These are phyloP conservation scores for Ceriops decandra DNA, from an alignment of 345 rosid genomes.

Conservation along the genomic window DNA sequence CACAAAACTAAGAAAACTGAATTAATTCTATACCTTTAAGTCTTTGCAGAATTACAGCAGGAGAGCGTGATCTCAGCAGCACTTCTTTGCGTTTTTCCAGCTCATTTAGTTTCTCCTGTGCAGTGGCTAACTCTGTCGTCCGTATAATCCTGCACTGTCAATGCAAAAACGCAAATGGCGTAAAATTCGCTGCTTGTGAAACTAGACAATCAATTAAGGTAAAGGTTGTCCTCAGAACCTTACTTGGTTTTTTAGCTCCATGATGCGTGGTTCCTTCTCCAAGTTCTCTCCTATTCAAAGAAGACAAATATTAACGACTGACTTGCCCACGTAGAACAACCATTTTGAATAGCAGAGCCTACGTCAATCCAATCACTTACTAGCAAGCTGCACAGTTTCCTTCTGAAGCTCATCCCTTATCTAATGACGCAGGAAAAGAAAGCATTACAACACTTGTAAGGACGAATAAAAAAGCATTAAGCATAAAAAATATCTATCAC, in stretches of 20 bases:
- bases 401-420: conserved; percentile 84
- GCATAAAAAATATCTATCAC: too few relatives aligned
- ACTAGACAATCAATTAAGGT: background rate
- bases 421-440: conserved; percentile 28
- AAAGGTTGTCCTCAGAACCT: conserved; percentile 9
- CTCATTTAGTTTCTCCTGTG: conserved; percentile 74
- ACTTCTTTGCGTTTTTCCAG: conserved; percentile 73
- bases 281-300: conserved; percentile 58
- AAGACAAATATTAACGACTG: conserved; percentile 19
- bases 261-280: conserved; percentile 80
- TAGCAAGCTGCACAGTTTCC: conserved; percentile 84
- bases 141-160: conserved; percentile 84
- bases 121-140: conserved; percentile 84
- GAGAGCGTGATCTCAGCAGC: conserved; percentile 57
- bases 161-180: background rate
- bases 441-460: background rate
- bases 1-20: background rate
- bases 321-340: background rate
- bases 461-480: too few relatives aligned
- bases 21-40: conserved; percentile 58
- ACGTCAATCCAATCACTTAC: conserved; percentile 41
- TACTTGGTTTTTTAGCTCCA: conserved; percentile 82
- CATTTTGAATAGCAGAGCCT: background rate
- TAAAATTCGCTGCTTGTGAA: background rate
- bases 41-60: conserved; percentile 54